phyloP scores from a whole-genome alignment of 2,329 filamentous ascomycete genomes.

The Fusarium poae region DNA sequence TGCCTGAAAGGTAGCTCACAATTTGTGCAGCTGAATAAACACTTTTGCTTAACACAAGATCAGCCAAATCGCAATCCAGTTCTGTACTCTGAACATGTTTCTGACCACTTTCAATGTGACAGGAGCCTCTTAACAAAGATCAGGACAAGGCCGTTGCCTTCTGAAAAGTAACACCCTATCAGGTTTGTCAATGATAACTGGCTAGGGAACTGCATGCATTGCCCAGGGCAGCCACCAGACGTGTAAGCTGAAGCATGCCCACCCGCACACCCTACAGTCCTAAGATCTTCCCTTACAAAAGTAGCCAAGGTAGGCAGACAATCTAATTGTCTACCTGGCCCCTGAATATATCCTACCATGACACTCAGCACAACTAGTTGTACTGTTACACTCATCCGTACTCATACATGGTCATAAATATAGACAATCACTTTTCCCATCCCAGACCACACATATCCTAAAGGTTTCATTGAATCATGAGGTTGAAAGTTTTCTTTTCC shows the following conservation, averaged over 20 bases:
- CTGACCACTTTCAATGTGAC: background rate
- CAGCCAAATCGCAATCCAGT: no score
- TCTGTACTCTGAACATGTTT: no score
- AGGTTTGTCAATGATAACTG: background rate
- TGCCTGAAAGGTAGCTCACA: background rate
- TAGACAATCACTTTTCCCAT: slow-evolving; percentile 44
- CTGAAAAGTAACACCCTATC: background rate
- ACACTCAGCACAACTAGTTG: background rate
- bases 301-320: background rate
- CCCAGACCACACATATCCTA: slow-evolving; percentile 35
- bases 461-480: slow-evolving; percentile 49
- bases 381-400: slow-evolving; percentile 14
- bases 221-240: background rate
- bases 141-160: no score
- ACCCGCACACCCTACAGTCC: background rate
- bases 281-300: no score
- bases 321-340: background rate
- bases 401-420: slow-evolving; percentile 38
- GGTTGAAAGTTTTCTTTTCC: slow-evolving; percentile 37
- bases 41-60: no score
- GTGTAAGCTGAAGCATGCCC: background rate
- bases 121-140: background rate
- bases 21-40: background rate
- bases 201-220: background rate
- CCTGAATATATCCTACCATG: background rate